These are phyloP conservation scores for Chalara sp. DNA, from an alignment of 2,329 filamentous ascomycete species.

Conservation along the genomic window DNA sequence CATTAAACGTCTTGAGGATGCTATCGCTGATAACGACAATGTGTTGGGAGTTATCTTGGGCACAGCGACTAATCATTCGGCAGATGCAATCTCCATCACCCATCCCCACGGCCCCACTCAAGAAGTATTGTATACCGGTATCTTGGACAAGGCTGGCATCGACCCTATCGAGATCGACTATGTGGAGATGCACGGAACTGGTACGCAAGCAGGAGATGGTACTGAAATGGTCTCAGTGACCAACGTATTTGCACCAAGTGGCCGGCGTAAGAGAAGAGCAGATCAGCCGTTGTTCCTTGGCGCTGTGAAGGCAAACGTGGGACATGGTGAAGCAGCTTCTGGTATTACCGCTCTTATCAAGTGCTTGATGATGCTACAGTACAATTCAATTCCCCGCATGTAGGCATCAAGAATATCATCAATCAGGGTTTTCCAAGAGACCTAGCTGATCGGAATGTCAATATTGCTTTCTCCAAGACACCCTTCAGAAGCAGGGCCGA, in stretches of 20 bases:
- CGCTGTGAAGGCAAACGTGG: slow-evolving; percentile 29
- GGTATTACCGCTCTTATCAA: slow-evolving; percentile 29
- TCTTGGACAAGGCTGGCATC: slow-evolving; percentile 66
- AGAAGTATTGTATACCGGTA: slow-evolving; percentile 62
- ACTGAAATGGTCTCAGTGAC: slow-evolving; percentile 77
- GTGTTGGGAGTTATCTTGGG: slow-evolving; percentile 55
- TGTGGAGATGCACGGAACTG: slow-evolving; percentile 86
- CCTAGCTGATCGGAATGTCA: slow-evolving; percentile 29
- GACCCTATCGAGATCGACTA: slow-evolving; percentile 74
- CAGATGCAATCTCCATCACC: slow-evolving; percentile 75
- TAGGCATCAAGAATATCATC: slow-evolving; percentile 28
- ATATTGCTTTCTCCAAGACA: slow-evolving; percentile 24
- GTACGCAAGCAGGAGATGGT: slow-evolving; percentile 77
- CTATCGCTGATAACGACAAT: slow-evolving; percentile 42
- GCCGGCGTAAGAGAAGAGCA: slow-evolving; percentile 36
- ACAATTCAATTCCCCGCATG: slow-evolving; percentile 26
- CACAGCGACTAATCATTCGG: slow-evolving; percentile 74
- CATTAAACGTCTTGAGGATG: slow-evolving; percentile 43
- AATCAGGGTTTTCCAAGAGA: slow-evolving; percentile 27
- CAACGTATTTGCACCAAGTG: slow-evolving; percentile 51
- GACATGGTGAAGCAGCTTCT: slow-evolving; percentile 29
- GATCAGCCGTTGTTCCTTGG: slow-evolving; percentile 43
- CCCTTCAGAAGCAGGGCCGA: slow-evolving; percentile 26
- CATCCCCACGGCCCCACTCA: slow-evolving; percentile 76
- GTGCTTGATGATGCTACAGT: slow-evolving; percentile 25